These are phyloP conservation scores for Singerocomus rubriflavus DNA, from an alignment of 1,284 basidiomycete genomes.

Conservation along the genomic window DNA sequence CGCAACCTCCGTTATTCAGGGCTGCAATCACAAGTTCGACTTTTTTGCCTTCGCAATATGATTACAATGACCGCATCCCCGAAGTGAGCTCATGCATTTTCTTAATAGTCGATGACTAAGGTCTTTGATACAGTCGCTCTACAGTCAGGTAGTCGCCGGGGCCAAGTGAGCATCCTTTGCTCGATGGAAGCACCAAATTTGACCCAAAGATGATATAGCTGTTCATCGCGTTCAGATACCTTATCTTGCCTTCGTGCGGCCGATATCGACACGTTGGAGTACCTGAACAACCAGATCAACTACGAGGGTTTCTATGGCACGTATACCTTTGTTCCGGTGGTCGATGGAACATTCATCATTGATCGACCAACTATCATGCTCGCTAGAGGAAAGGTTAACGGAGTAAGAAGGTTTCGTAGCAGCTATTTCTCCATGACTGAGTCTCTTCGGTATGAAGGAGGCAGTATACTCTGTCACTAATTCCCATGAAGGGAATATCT, in stretches of 20 bases:
- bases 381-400: conserved; percentile 35
- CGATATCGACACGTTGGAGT: neutral
- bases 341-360: conserved; percentile 33
- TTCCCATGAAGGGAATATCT: conserved; percentile 9
- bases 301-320: conserved; percentile 43
- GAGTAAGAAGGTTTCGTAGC: conserved; percentile 24
- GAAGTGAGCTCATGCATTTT: conserved; percentile 30
- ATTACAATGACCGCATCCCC: conserved; percentile 39
- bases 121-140: conserved; percentile 4
- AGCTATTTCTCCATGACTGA: neutral
- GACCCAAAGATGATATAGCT: neutral
- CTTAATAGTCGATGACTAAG: neutral
- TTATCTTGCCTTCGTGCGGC: conserved; percentile 8
- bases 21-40: conserved; percentile 43
- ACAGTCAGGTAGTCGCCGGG: conserved; percentile 1
- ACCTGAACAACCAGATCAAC: conserved; percentile 14
- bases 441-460: neutral
- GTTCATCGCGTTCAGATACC: conserved; percentile 2
- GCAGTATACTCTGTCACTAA: conserved; percentile 6
- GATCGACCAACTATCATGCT: conserved; percentile 39
- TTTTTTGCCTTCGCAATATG: conserved; percentile 44
- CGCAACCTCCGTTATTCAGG: conserved; percentile 40
- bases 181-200: neutral
- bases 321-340: conserved; percentile 40
- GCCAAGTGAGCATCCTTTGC: neutral